These are phyloP conservation scores for Adenanthera pavonina DNA, from an alignment of 306 rosid species.

Conservation along the genomic window DNA sequence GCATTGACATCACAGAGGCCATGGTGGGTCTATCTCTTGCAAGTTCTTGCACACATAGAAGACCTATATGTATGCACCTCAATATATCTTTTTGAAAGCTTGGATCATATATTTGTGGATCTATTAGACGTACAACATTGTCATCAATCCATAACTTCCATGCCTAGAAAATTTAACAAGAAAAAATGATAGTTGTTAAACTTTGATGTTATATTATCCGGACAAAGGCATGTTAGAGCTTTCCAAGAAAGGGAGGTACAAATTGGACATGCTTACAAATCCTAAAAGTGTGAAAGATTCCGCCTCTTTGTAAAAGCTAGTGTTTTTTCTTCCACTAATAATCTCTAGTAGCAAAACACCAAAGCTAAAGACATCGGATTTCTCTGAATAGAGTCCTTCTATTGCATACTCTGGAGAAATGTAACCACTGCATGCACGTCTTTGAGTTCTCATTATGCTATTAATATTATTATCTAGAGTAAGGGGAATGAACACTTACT, in stretches of 20 bases:
- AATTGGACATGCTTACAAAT: slow-evolving; percentile 4
- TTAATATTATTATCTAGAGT: neutral
- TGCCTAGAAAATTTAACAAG: slow-evolving; percentile 25
- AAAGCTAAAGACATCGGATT: neutral
- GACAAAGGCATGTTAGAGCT: neutral
- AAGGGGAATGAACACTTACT: neutral
- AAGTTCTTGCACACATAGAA: slow-evolving; percentile 39
- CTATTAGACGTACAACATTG: slow-evolving; percentile 1
- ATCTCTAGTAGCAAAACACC: neutral
- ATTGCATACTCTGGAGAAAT: neutral
- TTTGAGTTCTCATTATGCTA: neutral
- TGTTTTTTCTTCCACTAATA: slow-evolving; percentile 14
- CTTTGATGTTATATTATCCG: too few relatives aligned
- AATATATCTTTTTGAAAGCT: neutral
- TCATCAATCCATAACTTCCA: slow-evolving; percentile 47
- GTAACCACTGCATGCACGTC: neutral
- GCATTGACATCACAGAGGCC: slow-evolving; percentile 11
- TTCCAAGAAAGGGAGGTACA: neutral
- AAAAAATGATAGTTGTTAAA: neutral
- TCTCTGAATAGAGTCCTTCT: neutral
- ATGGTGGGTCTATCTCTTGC: slow-evolving; percentile 34
- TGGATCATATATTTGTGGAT: slow-evolving; percentile 18
- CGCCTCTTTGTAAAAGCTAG: neutral
- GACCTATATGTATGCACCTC: slow-evolving; percentile 45
- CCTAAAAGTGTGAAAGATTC: neutral